These are phyloP conservation scores for Sporobolomyces pararoseus DNA, from an alignment of 768 basidiomycete species.

Conservation along the genomic window DNA sequence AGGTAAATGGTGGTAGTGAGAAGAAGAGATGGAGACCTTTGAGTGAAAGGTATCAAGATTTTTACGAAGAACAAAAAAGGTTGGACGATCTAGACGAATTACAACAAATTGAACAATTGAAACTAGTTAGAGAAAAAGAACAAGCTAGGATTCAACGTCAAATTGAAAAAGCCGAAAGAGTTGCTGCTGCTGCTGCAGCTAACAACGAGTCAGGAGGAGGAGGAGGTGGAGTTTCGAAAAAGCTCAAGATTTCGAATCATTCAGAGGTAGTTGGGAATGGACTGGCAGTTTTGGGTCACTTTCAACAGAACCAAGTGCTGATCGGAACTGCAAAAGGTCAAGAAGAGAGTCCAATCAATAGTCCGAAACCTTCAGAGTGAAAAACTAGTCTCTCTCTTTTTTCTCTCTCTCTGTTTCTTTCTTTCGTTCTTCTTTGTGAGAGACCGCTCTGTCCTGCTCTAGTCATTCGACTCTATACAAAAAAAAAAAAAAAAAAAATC, in stretches of 20 bases:
- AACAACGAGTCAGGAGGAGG: no score
- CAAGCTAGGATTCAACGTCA: neutral
- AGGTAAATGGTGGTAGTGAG: neutral
- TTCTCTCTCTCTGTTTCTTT: no score
- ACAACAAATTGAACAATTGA: slow-evolving; percentile 28
- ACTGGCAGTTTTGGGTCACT: neutral
- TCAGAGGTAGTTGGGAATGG: neutral
- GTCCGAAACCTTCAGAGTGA: slow-evolving; percentile 4
- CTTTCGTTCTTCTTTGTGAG: no score
- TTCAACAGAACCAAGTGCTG: neutral
- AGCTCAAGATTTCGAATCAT: neutral
- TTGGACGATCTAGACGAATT: slow-evolving; percentile 74
- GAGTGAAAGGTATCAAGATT: slow-evolving; percentile 79
- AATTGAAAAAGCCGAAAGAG: neutral
- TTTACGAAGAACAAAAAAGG: slow-evolving; percentile 73
- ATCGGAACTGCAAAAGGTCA: neutral
- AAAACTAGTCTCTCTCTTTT: no score
- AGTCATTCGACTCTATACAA: no score
- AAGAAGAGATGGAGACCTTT: slow-evolving; percentile 66
- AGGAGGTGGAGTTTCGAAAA: neutral
- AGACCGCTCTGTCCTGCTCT: no score
- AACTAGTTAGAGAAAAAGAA: slow-evolving; percentile 1
- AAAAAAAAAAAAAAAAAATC: no score
- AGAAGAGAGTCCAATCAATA: slow-evolving; percentile 8
- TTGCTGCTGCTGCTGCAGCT: neutral